Evolutionary conservation across 2,329 filamentous ascomycete species (phyloP), one percentile per base, ranked within the genome.

Genomic region (Zasmidium citrigriseum): DNA sequence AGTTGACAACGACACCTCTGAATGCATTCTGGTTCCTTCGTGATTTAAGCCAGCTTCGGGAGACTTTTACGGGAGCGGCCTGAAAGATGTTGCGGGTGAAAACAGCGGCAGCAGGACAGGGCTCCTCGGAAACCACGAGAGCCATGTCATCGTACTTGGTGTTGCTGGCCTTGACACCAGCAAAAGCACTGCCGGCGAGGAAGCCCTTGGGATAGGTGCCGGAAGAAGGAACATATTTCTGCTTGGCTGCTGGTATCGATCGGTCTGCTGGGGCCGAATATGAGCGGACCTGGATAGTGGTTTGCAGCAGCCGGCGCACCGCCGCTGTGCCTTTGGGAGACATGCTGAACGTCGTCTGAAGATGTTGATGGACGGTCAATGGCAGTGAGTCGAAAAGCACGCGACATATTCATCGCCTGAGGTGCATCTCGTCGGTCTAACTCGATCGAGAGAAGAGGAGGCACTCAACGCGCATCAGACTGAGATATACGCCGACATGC

Each of bases 71-170:
- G 4, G 95, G 95, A 11, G 95, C 95, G 18, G 95, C 95, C 77
- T 97, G 93, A 78, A 99, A 99, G 76, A 93, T 93, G 80, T 99
- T 99, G 76, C 92, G 96, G 55, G 95, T 99, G 79, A 98, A 97
- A 47, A 98, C 93, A 5, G 92, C 95, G 0, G 93, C 91, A 10
- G 89, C 93, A 5, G 90, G 84, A 75, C 92, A 97, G 55, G 93
- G 91, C 53, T 82, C 83, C 69, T 96, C 91, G 5, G 95, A 98
- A 18, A 89, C 87, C 64, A 99, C 84, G 65, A 99, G 83, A 34
- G 93, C 91, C 51, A 99, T 84, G 74, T 99, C 95, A 27, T 93
- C 92, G 76, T 93, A 93, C 63, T 86, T 89, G 52, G 90, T 96
- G 78, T 98, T 98, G 64, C 88, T 88, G 14, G 92, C 86, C 80